Base-by-base conservation (phyloP, 306 rosid genomes). In the Trichosanthes truncata region DNA sequence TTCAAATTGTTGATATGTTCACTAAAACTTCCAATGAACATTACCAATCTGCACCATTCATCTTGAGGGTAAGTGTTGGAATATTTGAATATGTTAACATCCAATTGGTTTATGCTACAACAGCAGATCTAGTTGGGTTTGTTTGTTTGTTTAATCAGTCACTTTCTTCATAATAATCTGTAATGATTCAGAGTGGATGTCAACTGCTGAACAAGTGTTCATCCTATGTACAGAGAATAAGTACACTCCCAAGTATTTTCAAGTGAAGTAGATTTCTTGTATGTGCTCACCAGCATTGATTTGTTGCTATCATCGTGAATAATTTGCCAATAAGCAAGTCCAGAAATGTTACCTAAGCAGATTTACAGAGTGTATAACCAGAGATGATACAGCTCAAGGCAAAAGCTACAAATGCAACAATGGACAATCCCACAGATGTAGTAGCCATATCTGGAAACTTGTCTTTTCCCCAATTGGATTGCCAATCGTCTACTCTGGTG, bases 401-500 rank as follows among this genome's bases (percentile, higher is more conserved):
- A 84, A 94, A 86, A 38, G 90, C 86, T 66, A 84, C 81, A 81
- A 91, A 94, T 45, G 97, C 97, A 78, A 85, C 85, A 40, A 91
- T 89, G 73, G 98, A 89, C 80, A 92, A 77, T 48, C 81, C 97
- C 76, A 91, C 91, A 0, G 97, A 87, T 12, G 88, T 89, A 65
- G 76, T 83, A 3, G 92, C 98, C 95, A 92, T 87, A 21, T 83
- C 84, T 0, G 97, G 92, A 79, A 94, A 94, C 86, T 84, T 88
- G 84, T 92, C 98, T 68, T 71, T 51, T 12, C 98, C 98, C 97
- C 98, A 91, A 69, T 92, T 91, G 38, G 91, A 87, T 61, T 85
- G 85, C 97, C 98, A 94, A 51, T 92, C 95, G 78, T 88, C 87
- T 14, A 92, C 85, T 83, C 97, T 83, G 36, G 93, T 92, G 7